Base-by-base conservation (phyloP, 768 basidiomycete species). In the Lentinula aciculospora region DNA sequence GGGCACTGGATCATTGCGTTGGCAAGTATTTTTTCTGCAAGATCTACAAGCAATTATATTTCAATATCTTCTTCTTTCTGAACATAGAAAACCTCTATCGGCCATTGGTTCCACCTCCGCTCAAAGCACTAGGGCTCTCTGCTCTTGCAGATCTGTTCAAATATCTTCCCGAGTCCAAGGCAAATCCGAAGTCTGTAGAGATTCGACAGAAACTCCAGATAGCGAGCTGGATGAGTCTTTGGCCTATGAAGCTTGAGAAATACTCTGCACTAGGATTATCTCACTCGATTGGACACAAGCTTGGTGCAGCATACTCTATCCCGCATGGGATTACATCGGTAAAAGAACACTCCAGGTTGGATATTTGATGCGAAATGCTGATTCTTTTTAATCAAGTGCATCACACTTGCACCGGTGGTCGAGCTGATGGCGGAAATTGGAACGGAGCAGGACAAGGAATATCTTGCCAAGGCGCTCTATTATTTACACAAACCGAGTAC, bases 311-410 rank as follows among this genome's bases (percentile, higher is more conserved):
- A 42, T 92, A 91, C 64, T 71, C 76, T 53, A 90, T 93, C 57
- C 87, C 89, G 21, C 89, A 93, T 67, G 90, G 90, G 8, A 86
- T 90, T 60, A 91, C 90, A 3, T 90, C 89, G n/a, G 88, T 88
- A 60, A 69, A 82, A 64, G 46, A 13, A 17, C 46, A 58, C n/a
- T 48, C 39, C 46, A 53, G 48, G 44, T 64, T 32, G 57, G 29
- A 59, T 25, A 23, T 12, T 37, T 19, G 13, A 44, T n/a, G 4
- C 53, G 23, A 23, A 2, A 47, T 9, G 56, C n/a, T 31, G 36
- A 36, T 17, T 8, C 23, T 12, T 36, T 45, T 19, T 19, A 8
- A 32, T 37, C 34, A 53, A 90, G 88, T 90, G 89, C 67, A 73
- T 89, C 54, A 90, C 88, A 5, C 78, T 91, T 23, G 79, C 83